Evolutionary conservation across 2,329 filamentous ascomycete genomes (phyloP).

Genomic region (Xylogone sp.): DNA sequence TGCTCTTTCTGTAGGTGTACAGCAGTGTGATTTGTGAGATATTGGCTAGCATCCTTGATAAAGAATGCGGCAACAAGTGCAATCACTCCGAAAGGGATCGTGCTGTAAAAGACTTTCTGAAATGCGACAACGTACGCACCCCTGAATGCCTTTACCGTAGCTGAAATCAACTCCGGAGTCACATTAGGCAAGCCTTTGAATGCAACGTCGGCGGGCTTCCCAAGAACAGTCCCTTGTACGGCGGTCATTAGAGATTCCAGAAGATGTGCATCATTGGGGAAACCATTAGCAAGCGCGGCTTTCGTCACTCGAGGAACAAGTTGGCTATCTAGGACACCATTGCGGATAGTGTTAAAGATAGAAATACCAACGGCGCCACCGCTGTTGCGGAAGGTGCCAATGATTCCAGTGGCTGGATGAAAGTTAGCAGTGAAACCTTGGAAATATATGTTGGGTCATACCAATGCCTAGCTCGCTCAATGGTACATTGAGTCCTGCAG

Average conservation of each 20-base stretch:
- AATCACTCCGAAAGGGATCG: background rate
- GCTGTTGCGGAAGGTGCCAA: background rate
- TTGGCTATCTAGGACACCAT: background rate
- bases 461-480: background rate
- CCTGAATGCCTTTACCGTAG: background rate
- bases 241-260: background rate
- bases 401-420: background rate
- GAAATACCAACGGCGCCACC: background rate
- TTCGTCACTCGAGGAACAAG: background rate
- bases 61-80: background rate
- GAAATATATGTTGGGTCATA: background rate
- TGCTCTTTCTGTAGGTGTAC: background rate
- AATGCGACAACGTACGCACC: background rate
- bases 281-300: background rate
- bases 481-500: background rate
- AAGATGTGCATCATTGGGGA: background rate
- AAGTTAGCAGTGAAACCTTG: background rate
- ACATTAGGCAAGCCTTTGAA: background rate
- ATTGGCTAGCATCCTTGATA: background rate
- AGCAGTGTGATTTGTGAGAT: conserved; percentile 1
- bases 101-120: background rate
- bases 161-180: background rate
- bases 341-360: background rate
- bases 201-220: background rate
- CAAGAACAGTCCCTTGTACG: background rate